Base-by-base conservation (phyloP, 129 eudicot genomes). In the Cynara cardunculus region DNA sequence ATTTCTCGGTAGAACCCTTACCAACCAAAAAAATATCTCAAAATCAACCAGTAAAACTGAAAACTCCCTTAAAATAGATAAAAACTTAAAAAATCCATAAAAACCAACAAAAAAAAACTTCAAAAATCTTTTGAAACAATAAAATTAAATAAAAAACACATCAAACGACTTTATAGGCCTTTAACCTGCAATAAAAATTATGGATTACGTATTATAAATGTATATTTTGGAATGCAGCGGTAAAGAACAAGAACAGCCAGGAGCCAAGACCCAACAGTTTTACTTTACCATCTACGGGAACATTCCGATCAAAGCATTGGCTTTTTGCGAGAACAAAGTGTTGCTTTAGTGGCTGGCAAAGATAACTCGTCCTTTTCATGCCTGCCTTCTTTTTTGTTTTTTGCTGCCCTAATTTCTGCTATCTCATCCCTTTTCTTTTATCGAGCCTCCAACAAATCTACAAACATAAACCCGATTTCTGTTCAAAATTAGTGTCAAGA, bases 341-440 rank as follows among this genome's bases (percentile, higher is more conserved):
- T 93, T 83, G 86, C 89, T 84, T 46, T 87, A 87, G 89, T 93
- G 97, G 97, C 93, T 85, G 86, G 89, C 97, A 88, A 87, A 84
- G 84, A 84, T 75, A 84, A 84, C 89, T 89, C 89, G 80, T 89
- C 89, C 76, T 88, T 86, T 80, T 88, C 56, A 73, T 78, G 81
- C 76, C 79, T 82, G 81, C 72, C 41, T 49, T 37, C 72, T 21
- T 34, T 24, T 44, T 56, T 22, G 13, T 9, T 32, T 84, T 32
- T 75, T 39, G 44, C 85, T 49, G 25, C 80, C 85, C 46, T 56
- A 71, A 70, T 69, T 82, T 72, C 53, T 83, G 86, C 78, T 72
- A 82, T 82, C 82, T 76, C 68, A 46, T 49, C 39, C 7, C 39
- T 82, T 68, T 66, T 74, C 68, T 69, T 41, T 30, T 66, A 77